phyloP scores from a whole-genome alignment of 2,329 filamentous ascomycete species.

The Botryotinia globosa region DNA sequence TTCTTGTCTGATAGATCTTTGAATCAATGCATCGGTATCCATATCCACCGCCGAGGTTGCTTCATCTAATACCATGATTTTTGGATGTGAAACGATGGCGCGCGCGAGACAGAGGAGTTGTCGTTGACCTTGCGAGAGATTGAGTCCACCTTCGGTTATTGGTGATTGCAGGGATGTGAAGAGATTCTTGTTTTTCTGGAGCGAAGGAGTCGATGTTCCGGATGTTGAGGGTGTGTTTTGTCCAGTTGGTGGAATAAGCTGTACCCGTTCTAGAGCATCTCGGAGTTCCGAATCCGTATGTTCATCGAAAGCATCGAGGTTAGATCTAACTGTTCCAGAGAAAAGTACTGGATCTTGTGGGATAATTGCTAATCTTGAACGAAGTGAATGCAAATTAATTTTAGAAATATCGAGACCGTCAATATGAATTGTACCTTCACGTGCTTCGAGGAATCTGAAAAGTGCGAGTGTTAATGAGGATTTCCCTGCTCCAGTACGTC shows the following conservation, averaged over 20 bases:
- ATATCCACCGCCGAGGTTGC: conserved; percentile 78
- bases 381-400: conserved; percentile 66
- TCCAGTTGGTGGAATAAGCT: conserved; percentile 46
- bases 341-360: conserved; percentile 82
- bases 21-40: conserved; percentile 70
- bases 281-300: conserved; percentile 66
- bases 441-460: conserved; percentile 73
- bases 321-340: conserved; percentile 71
- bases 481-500: conserved; percentile 76
- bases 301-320: conserved; percentile 73
- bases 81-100: conserved; percentile 68
- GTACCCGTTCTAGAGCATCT: conserved; percentile 67
- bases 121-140: conserved; percentile 72
- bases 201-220: conserved; percentile 32
- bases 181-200: conserved; percentile 57
- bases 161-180: conserved; percentile 61
- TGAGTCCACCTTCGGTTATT: conserved; percentile 70
- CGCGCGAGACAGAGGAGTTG: conserved; percentile 73
- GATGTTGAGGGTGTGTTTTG: conserved; percentile 41
- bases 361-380: conserved; percentile 75
- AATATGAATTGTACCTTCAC: conserved; percentile 63
- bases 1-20: conserved; percentile 69
- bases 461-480: conserved; percentile 72
- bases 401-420: conserved; percentile 74
- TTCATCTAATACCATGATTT: conserved; percentile 78